Base-by-base conservation (phyloP, 352 stramenopile genomes). In the Globisporangium ultimum region DNA sequence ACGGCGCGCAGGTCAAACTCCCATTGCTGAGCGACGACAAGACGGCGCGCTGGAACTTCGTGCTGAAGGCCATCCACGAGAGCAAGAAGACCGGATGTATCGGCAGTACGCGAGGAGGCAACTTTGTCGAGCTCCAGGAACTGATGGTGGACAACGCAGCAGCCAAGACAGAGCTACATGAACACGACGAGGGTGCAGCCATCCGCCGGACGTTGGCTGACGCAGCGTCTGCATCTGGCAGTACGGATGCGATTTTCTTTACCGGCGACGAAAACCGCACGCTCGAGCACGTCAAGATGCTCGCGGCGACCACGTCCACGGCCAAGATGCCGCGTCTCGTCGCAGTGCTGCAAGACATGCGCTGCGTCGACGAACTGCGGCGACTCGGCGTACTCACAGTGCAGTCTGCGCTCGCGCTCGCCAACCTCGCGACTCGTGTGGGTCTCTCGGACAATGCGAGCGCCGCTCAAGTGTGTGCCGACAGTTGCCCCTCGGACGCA, bases 1-100 rank as follows among this genome's bases (percentile, higher is more conserved):
- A 84, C 50, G 80, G 80, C n/a, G 80, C 77, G 4, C 63, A 70
- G 40, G 80, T 90, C 12, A 86, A 79, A 40, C 68, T 88, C n/a
- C 80, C 80, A 4, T 55, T 87, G 22, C 59, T 89, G 6, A 73
- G 87, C 40, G 66, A 87, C 42, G 73, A 87, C 8, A 36, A 36
- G 8, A 5, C 28, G 28, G 24, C 32, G 9, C 48, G 48, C 28
- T 54, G 48, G 48, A 28, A 54, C 10, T 6, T 38, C 15, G 24
- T 54, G 3, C 7, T 28, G 48, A 28, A 43, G 8, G 14, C 28
- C 24, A 43, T 54, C 28, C 15, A 28, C 17, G 24, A 54, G 11
- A 18, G 48, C 15, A 36, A 11, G 48, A 15, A 10, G 20, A 18
- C 17, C 48, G n/a, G 24, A 43, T 2, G 48, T 34, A 9, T 42